Conservation (phyloP, 805 yeast genomes). For the Wickerhamomyces silvicola region DNA sequence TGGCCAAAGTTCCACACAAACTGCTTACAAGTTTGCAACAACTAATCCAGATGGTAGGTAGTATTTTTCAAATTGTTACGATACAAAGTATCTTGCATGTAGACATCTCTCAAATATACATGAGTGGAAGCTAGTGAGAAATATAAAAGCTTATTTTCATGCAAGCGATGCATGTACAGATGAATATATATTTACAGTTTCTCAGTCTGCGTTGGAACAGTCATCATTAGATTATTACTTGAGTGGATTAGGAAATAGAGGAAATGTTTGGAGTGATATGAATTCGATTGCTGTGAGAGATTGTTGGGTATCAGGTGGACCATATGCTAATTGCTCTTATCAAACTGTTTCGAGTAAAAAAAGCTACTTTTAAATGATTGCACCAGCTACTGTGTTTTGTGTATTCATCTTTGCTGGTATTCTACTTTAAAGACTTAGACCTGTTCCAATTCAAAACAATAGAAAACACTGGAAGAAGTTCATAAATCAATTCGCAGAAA, state of each 20-base stretch:
- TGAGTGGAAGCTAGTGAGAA: slow-evolving; percentile 36
- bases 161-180: slow-evolving; percentile 30
- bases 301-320: slow-evolving; percentile 87
- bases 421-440: slow-evolving; percentile 47
- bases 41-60: slow-evolving; percentile 41
- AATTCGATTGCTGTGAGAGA: slow-evolving; percentile 67
- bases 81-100: slow-evolving; percentile 49
- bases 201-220: slow-evolving; percentile 45
- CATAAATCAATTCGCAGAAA: slow-evolving; percentile 46
- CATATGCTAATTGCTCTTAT: slow-evolving; percentile 74
- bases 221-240: slow-evolving; percentile 17
- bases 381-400: slow-evolving; percentile 61
- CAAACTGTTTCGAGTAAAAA: slow-evolving; percentile 44
- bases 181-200: slow-evolving; percentile 36
- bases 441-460: slow-evolving; percentile 65
- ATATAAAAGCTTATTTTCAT: slow-evolving; percentile 38
- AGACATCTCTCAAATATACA: slow-evolving; percentile 31
- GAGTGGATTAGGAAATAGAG: slow-evolving; percentile 16
- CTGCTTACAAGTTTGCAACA: slow-evolving; percentile 42
- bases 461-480: slow-evolving; percentile 59
- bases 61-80: slow-evolving; percentile 63
- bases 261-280: slow-evolving; percentile 69
- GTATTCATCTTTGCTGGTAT: slow-evolving; percentile 45
- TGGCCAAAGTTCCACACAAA: slow-evolving; percentile 9
- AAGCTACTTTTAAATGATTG: slow-evolving; percentile 54